A percentile compares a stretch with the other conserved stretches of the same genome.
Conservation (phyloP, 2,329 filamentous ascomycete species). For the Penicillium sp. region DNA sequence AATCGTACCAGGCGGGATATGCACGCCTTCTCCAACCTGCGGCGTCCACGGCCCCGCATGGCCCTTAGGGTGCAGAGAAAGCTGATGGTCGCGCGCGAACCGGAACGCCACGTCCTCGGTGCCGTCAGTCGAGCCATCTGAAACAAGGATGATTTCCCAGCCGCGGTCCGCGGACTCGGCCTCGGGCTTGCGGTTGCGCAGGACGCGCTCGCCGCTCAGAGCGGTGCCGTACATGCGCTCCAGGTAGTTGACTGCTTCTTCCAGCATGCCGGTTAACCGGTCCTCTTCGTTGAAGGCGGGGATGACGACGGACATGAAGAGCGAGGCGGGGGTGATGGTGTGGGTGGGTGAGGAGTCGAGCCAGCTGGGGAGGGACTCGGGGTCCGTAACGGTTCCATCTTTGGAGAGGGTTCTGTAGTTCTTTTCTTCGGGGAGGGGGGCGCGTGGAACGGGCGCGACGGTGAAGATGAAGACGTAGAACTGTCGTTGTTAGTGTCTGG, state of each 20-base stretch:
- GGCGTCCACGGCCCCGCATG: constrained; percentile 57
- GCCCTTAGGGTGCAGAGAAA: constrained; percentile 49
- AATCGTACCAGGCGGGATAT: constrained; percentile 73
- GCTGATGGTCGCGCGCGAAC: constrained; percentile 72
- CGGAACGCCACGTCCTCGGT: constrained; percentile 78
- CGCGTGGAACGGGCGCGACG: constrained; percentile 78
- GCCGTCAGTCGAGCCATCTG: constrained; percentile 82
- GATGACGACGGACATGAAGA: constrained; percentile 90
- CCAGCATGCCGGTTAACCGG: constrained; percentile 78
- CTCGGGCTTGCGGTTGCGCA: constrained; percentile 30
- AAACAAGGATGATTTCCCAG: constrained; percentile 91
- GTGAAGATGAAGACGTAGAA: constrained; percentile 69
- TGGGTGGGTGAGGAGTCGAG: constrained; percentile 70
- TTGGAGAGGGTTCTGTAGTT: constrained; percentile 75
- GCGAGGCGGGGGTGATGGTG: constrained; percentile 72
- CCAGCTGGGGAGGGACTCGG: constrained; percentile 77
- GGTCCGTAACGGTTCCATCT: constrained; percentile 58
- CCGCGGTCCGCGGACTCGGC: constrained; percentile 52
- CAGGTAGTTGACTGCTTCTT: constrained; percentile 87
- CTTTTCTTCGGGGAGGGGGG: constrained; percentile 76
- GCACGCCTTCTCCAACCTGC: constrained; percentile 46
- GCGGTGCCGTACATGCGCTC: constrained; percentile 70
- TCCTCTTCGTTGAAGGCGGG: constrained; percentile 94
- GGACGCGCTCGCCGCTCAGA: constrained; percentile 11
- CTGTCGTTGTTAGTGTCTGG: constrained; percentile 39